Evolutionary conservation across 495 filamentous ascomycete genomes (phyloP).

Genomic region (Aspergillus sclerotiicarbonarius): DNA sequence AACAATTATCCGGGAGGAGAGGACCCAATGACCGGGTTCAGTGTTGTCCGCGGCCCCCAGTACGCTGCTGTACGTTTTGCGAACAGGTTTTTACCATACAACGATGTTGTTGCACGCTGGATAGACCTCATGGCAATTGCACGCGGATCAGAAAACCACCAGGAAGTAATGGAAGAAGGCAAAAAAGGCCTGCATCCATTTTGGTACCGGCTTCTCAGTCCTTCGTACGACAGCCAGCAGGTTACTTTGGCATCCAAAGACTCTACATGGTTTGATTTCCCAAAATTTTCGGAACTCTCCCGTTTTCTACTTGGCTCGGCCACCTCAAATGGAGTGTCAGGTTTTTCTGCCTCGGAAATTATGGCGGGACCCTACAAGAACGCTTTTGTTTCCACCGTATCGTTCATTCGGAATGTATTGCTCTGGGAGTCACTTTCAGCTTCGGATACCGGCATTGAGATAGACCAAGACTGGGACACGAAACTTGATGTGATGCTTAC

Average conservation of each 20-base stretch:
- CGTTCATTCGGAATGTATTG: constrained; percentile 71
- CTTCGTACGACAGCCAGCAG: constrained; percentile 35
- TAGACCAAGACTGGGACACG: constrained; percentile 83
- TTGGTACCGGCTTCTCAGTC: constrained; percentile 69
- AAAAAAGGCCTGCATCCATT: constrained; percentile 82
- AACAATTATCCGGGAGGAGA: constrained; percentile 49
- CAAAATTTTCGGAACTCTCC: constrained; percentile 40
- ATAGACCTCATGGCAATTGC: constrained; percentile 79
- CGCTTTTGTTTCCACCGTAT: constrained; percentile 59
- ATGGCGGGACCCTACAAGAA: constrained; percentile 33
- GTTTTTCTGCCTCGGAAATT: constrained; percentile 22
- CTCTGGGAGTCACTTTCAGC: constrained; percentile 66
- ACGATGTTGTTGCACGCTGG: constrained; percentile 78
- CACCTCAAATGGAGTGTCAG: constrained; percentile 21
- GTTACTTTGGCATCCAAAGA: constrained; percentile 12
- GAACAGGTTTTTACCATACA: constrained; percentile 81
- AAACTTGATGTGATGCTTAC: constrained; percentile 68
- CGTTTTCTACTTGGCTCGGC: constrained; percentile 31
- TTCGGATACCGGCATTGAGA: constrained; percentile 45
- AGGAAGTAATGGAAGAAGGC: constrained; percentile 86
- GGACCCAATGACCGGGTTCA: constrained; percentile 35
- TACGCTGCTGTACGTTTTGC: constrained; percentile 86
- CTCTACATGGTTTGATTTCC: constrained; percentile 42
- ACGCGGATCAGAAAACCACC: constrained; percentile 57
- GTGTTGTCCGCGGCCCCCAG: constrained; percentile 61